Evolutionary conservation across 257 asterid genomes (phyloP), one percentile per base, ranked within the genome.

Genomic region (Solanum okadae): DNA sequence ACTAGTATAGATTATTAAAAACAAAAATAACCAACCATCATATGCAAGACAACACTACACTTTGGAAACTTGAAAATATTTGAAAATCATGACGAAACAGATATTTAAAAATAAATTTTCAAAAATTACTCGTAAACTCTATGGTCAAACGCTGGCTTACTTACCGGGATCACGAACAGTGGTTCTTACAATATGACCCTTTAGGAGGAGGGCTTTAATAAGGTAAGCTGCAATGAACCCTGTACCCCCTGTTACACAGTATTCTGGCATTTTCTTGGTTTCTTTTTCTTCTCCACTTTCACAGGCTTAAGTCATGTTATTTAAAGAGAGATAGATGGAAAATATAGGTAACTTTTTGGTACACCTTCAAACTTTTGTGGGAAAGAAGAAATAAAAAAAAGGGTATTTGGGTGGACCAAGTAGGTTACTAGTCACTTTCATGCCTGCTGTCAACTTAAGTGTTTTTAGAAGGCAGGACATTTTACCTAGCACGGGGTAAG

Each of bases 161-260:
- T 61, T 84, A 93, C 98, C 98, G 10, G 99, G 98, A 92, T 97
- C 93, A n/a, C 99, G 90, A 1, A 91, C 98, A 0, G 99, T 97
- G 23, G 99, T 93, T 79, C 95, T 92, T 25, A 97, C 97, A 5
- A 23, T 76, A 83, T 95, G 93, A 35, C 99, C 99, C 79, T 92
- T 94, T 84, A 92, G 93, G 6, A 97, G 91, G 23, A 97, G 93
- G 12, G 94, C 89, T 68, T 93, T 96, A 70, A 97, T 91, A 46
- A 97, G 92, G 90, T 96, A 92, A 89, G 97, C 93, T 38, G 99
- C 99, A 84, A 97, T 92, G 86, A 96, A 94, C 14, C 99, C 99
- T 29, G 98, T 94, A 11, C 99, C 99, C 16, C 99, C 99, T 18
- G 99, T 95, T 38, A 97, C 98, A 77, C 99, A 94, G 73, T 93